Evolutionary conservation across 148 eudicot genomes (phyloP), one percentile per base, ranked within the genome.

Genomic region (Nepenthes mirabilis): DNA sequence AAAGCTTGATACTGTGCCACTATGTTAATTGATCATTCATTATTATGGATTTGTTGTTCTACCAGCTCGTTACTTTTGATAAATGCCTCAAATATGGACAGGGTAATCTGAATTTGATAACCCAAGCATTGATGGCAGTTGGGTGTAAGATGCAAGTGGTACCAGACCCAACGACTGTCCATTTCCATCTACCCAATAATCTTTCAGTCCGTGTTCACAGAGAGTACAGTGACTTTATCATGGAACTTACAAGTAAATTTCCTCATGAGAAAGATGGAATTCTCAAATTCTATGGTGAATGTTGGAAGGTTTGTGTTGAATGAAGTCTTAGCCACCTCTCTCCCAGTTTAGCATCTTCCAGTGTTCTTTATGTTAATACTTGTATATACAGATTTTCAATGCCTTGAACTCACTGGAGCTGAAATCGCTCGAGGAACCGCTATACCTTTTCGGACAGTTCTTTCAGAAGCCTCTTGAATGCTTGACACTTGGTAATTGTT

Each of bases 161-260:
- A 70, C 91, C 99, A 61, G 99, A 94, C 61, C 99, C 99, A 50
- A 82, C 97, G 14, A 94, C 96, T n/a, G 99, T 94, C 55, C 97
- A 88, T 75, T 94, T 80, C 74, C 99, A 86, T 74, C 76, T 94
- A 62, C 99, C 99, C n/a, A 77, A 74, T 62, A 74, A 82, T 53
- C 77, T 89, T 36, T 89, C 97, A 13, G 87, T 93, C 57, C 87
- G 62, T 71, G 97, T 93, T 57, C 95, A 93, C 75, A 78, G 83
- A 77, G 84, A 93, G 70, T 93, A 88, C 66, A 66, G 34, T 63
- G 87, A 89, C 34, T 93, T 93, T 57, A 57, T 86, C 68, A 14
- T 74, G 14, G 91, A 89, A 62, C 84, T 93, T 58, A 82, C 80
- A 52, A 65, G 75, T 58, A 93, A 77, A 71, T 93, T 93, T 72